Evolutionary conservation across 176 grass and related monocot species (phyloP).

Genomic region (Musa schizocarpa): DNA sequence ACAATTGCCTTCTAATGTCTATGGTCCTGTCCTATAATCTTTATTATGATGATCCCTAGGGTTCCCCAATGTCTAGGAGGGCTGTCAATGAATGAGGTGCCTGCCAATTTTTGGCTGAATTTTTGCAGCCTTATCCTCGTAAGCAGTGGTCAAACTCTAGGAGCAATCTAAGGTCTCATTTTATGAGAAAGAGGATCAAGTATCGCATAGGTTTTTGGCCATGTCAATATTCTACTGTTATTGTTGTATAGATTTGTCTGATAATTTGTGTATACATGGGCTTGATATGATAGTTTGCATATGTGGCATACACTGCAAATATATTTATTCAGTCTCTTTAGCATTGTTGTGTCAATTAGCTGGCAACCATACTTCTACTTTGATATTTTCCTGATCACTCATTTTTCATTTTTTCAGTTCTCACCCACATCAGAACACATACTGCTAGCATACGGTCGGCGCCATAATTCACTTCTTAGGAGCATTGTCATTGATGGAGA

Average conservation of each 20-base stretch:
- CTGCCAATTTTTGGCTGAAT: background rate
- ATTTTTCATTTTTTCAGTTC: conserved; percentile 49
- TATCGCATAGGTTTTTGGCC: background rate
- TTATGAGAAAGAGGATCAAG: background rate
- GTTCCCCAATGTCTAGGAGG: background rate
- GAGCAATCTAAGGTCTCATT: background rate
- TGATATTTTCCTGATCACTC: background rate
- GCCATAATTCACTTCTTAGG: conserved; percentile 83
- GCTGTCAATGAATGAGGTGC: background rate
- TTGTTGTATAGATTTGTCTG: background rate
- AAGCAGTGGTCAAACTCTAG: too few relatives aligned
- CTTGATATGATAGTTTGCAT: background rate
- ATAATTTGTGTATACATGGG: background rate
- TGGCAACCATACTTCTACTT: background rate
- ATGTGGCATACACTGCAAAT: background rate
- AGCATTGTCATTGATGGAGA: conserved; percentile 83
- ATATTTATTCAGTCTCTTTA: background rate
- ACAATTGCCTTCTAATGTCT: background rate
- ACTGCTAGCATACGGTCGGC: conserved; percentile 93
- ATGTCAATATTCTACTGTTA: background rate
- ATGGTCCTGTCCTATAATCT: background rate
- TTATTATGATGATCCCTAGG: background rate
- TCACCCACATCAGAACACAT: conserved; percentile 94
- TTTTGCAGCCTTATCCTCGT: too few relatives aligned
- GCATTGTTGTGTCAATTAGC: background rate